Percentiles rank a stretch among this genome's conserved stretches.
These are phyloP conservation scores for Paracorniculantispora psalliotae DNA, from an alignment of 2,329 filamentous ascomycete species.

Conservation along the genomic window DNA sequence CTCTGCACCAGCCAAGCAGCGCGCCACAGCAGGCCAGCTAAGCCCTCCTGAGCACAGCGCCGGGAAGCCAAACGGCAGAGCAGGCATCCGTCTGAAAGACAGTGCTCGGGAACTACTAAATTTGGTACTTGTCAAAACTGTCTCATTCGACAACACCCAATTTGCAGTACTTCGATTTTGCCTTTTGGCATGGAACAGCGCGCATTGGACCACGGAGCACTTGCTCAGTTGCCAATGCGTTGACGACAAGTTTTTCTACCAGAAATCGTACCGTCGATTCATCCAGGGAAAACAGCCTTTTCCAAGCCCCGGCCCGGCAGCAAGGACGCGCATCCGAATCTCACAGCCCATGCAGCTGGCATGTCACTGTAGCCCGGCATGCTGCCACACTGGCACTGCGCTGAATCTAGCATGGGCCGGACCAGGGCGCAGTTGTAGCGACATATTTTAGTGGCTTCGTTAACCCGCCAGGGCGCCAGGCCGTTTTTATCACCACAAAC, in stretches of 20 bases:
- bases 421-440: no score
- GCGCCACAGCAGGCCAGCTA: background rate
- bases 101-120: no score
- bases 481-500: no score
- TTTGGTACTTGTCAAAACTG: no score
- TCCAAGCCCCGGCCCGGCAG: background rate
- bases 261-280: background rate
- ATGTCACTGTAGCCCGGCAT: background rate
- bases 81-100: no score
- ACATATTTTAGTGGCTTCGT: background rate
- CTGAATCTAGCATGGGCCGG: background rate
- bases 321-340: background rate
- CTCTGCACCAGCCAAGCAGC: background rate
- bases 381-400: background rate
- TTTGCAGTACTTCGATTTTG: no score
- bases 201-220: no score
- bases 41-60: background rate
- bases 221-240: no score
- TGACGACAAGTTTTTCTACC: background rate
- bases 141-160: no score
- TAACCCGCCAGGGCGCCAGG: no score
- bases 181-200: no score
- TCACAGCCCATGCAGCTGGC: background rate
- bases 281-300: background rate
- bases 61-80: no score